These are phyloP conservation scores for Saccharomyces jurei DNA, from an alignment of 805 yeast species.

Conservation along the genomic window DNA sequence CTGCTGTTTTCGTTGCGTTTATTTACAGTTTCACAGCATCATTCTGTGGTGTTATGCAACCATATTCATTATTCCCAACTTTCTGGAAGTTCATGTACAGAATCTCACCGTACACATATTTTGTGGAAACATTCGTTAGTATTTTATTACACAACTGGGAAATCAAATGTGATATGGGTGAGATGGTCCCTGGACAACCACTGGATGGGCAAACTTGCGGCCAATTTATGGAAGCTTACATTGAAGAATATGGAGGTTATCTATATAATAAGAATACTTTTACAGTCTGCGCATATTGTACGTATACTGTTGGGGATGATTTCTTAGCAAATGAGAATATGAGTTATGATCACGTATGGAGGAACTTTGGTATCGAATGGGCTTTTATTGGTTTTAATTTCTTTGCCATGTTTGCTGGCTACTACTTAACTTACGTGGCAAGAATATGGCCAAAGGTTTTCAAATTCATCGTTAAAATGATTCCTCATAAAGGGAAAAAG, in stretches of 20 bases:
- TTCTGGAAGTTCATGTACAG: slow-evolving; percentile 73
- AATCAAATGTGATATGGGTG: slow-evolving; percentile 43
- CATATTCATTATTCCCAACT: slow-evolving; percentile 47
- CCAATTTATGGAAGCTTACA: slow-evolving; percentile 40
- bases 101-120: slow-evolving; percentile 54
- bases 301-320: slow-evolving; percentile 33
- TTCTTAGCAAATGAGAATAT: slow-evolving; percentile 34
- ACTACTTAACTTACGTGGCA: slow-evolving; percentile 15
- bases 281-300: slow-evolving; percentile 36
- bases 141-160: slow-evolving; percentile 41
- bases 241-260: slow-evolving; percentile 45
- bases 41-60: slow-evolving; percentile 33
- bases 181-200: slow-evolving; percentile 44
- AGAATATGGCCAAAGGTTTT: slow-evolving; percentile 14
- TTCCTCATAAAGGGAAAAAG: background rate
- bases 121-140: slow-evolving; percentile 44
- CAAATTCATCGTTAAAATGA: background rate
- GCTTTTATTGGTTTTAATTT: slow-evolving; percentile 46
- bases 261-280: slow-evolving; percentile 41
- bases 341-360: slow-evolving; percentile 43
- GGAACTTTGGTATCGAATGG: slow-evolving; percentile 51
- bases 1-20: slow-evolving; percentile 50
- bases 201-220: slow-evolving; percentile 57
- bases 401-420: slow-evolving; percentile 26
- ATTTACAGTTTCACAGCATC: slow-evolving; percentile 29